Evolutionary conservation across 495 filamentous ascomycete genomes (phyloP).

Genomic region (Tuber borchii): DNA sequence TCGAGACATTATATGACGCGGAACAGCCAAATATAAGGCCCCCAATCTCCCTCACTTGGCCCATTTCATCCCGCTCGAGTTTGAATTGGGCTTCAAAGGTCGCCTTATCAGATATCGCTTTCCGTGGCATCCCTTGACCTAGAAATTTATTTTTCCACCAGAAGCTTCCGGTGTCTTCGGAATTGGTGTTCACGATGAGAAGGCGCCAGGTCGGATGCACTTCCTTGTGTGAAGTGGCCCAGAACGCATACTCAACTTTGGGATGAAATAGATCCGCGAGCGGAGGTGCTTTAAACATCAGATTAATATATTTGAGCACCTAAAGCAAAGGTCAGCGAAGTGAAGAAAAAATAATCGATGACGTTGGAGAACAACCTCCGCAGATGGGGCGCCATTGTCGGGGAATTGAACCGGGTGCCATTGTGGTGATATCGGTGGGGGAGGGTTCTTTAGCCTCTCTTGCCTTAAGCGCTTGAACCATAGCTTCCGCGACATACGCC

Average conservation of each 20-base stretch:
- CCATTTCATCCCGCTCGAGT: slow-evolving; percentile 12
- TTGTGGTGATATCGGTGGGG: slow-evolving; percentile 15
- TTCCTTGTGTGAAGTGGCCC: slow-evolving; percentile 5
- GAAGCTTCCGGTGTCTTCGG: slow-evolving; percentile 20
- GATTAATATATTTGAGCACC: background rate
- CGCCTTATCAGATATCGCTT: slow-evolving; percentile 26
- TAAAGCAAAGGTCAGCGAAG: background rate
- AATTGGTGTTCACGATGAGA: slow-evolving; percentile 35
- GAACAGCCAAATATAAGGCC: slow-evolving; percentile 40
- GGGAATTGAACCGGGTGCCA: slow-evolving; percentile 35
- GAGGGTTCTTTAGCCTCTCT: slow-evolving; percentile 26
- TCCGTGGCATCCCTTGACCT: slow-evolving; percentile 22
- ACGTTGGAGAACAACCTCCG: slow-evolving; percentile 7
- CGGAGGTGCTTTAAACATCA: slow-evolving; percentile 26
- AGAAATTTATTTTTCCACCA: slow-evolving; percentile 41
- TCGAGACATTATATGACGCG: slow-evolving; percentile 33
- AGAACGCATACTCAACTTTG: slow-evolving; percentile 29
- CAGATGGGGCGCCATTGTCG: slow-evolving; percentile 14
- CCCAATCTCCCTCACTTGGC: slow-evolving; percentile 31
- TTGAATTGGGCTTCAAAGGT: slow-evolving; percentile 32
- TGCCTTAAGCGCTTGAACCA: slow-evolving; percentile 25
- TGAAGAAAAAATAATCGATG: background rate
- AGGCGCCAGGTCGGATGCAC: slow-evolving; percentile 30
- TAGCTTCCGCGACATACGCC: slow-evolving; percentile 22
- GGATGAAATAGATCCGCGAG: slow-evolving; percentile 31